These are phyloP conservation scores for Globisporangium perplexum DNA, from an alignment of 352 stramenopile species.

Conservation along the genomic window DNA sequence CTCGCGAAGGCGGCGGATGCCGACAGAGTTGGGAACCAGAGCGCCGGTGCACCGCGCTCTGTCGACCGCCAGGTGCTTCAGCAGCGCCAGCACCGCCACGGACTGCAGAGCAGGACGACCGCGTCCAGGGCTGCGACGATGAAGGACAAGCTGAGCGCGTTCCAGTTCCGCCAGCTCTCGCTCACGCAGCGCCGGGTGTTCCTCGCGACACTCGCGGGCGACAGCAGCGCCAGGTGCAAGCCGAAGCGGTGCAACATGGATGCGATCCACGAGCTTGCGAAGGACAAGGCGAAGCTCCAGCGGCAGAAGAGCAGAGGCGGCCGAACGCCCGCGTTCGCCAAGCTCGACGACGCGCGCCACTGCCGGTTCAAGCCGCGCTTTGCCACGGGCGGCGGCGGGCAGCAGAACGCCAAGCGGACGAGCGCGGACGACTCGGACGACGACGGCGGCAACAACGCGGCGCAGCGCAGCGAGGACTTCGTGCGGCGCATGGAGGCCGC, in stretches of 20 bases:
- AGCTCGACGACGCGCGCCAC: slow-evolving; percentile 49
- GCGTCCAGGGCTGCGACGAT: slow-evolving; percentile 31
- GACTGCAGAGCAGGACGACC: slow-evolving; percentile 18
- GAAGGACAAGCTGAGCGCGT: slow-evolving; percentile 51
- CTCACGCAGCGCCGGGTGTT: slow-evolving; percentile 56
- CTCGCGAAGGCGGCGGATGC: slow-evolving; percentile 1
- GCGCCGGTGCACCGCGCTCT: slow-evolving; percentile 2
- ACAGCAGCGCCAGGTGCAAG: slow-evolving; percentile 2
- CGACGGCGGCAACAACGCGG: slow-evolving; percentile 16
- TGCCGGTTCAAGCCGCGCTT: slow-evolving; percentile 47
- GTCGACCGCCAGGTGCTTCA: slow-evolving; percentile 34
- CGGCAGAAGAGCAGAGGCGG: slow-evolving; percentile 15
- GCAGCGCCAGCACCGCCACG: slow-evolving; percentile 16
- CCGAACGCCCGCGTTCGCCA: slow-evolving; percentile 29
- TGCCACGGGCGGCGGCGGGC: slow-evolving; percentile 12
- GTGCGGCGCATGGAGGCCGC: slow-evolving; percentile 68
- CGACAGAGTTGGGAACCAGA: slow-evolving; percentile 1
- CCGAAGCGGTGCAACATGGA: slow-evolving; percentile 25
- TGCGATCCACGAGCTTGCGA: slow-evolving; percentile 42
- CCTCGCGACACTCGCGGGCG: slow-evolving; percentile 39
- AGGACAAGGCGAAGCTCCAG: slow-evolving; percentile 28
- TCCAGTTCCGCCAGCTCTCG: slow-evolving; percentile 57
- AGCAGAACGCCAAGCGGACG: slow-evolving; percentile 7
- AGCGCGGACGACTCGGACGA: slow-evolving; percentile 37
- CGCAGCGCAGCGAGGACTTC: slow-evolving; percentile 47